Base-by-base conservation (phyloP, 495 filamentous ascomycete genomes). In the Talaromyces nanjingensis region DNA sequence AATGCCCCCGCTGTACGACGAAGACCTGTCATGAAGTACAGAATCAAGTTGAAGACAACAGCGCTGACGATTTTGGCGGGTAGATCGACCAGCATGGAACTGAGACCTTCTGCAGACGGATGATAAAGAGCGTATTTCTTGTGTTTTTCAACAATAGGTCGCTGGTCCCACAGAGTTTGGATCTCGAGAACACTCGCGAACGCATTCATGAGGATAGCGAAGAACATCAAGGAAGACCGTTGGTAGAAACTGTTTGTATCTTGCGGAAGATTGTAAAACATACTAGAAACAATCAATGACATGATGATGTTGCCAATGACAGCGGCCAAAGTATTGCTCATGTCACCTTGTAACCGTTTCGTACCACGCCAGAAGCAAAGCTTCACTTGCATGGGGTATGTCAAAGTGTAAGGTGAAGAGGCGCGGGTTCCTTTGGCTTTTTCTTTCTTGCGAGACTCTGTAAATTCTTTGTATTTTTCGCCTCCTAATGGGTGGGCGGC, bases 201-300 rank as follows among this genome's bases (percentile, higher is more conserved):
- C 25, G 93, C 92, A 71, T 96, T 96, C 74, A 96, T 73, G 53
- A 98, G 80, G 65, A 96, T 87, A 64, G 92, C 91, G 70, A 98
- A 97, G 86, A 97, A 98, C 39, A 98, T 81, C 34, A 97, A 78
- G 65, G 90, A 90, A 57, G 90, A 92, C 60, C 91, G 84, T 67
- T 86, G 84, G 76, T 87, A 98, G 78, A 97, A 96, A 73, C 85
- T 91, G 22, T 72, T 69, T 6, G 91, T 91, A 33, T 79, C 79
- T 1, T 69, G 72, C 27, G 82, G 70, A 20, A 96, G 72, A 65
- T 96, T 89, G 77, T 86, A 97, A 79, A 96, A 98, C 61, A 97
- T 89, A 70, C 86, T 90, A 56, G 89, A 86, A 71, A 97, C 87
- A 71, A 98, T 89, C 61, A 98, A 79, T 42, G 91, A 83, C 86